Evolutionary conservation across 306 rosid species (phyloP).

Genomic region (Boehmeria nivea): DNA sequence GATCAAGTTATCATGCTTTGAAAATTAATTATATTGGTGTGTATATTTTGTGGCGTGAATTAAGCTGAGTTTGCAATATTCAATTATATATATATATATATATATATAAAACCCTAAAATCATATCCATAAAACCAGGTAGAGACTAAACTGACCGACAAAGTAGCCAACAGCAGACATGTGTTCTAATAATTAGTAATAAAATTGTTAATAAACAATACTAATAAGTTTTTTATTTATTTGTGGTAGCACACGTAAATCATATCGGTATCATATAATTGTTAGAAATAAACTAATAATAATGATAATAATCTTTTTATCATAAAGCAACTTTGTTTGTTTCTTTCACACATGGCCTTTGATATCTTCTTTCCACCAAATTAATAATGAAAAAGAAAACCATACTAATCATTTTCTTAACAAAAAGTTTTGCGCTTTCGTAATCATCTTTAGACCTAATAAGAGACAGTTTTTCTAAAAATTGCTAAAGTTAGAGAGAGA

Average conservation of each 20-base stretch:
- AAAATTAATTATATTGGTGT: background rate
- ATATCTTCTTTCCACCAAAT: background rate
- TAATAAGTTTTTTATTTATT: slow-evolving; percentile 5
- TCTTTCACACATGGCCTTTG: slow-evolving; percentile 8
- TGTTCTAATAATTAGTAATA: slow-evolving; percentile 26
- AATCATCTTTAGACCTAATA: slow-evolving; percentile 4
- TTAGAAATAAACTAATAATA: background rate
- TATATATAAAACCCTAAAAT: background rate
- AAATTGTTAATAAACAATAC: background rate
- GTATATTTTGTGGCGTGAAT: slow-evolving; percentile 3
- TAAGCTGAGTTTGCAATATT: background rate
- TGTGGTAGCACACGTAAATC: slow-evolving; percentile 39
- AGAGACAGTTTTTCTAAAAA: slow-evolving; percentile 7
- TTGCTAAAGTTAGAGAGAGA: background rate
- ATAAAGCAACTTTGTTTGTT: slow-evolving; percentile 25
- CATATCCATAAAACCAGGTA: background rate
- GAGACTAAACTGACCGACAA: slow-evolving; percentile 40
- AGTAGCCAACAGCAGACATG: slow-evolving; percentile 38
- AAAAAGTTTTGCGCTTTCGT: background rate
- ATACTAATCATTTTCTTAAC: background rate
- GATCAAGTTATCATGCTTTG: no score
- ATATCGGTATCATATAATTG: slow-evolving; percentile 22
- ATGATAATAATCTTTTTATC: background rate
- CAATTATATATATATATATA: background rate
- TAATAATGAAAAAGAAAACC: background rate